These are phyloP conservation scores for Neurospora pannonica DNA, from an alignment of 495 filamentous ascomycete species.

Conservation along the genomic window DNA sequence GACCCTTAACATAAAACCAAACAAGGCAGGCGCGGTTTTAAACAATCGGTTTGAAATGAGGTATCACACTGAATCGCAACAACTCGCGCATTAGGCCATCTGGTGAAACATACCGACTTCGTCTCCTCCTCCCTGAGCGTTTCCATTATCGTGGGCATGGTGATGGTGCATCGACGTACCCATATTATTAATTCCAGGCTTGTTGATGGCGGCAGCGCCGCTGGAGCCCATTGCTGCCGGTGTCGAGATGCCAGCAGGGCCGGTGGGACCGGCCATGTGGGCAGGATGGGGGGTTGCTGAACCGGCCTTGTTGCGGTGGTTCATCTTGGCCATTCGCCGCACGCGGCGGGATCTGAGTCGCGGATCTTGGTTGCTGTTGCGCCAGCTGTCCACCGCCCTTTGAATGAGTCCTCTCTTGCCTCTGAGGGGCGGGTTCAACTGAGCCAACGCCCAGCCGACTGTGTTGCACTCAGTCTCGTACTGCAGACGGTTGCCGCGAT, in stretches of 20 bases:
- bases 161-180: conserved; percentile 50
- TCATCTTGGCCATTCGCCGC: conserved; percentile 90
- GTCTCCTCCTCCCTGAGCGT: conserved; percentile 58
- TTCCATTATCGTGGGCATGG: conserved; percentile 66
- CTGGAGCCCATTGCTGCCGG: conserved; percentile 37
- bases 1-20: conserved; percentile 17
- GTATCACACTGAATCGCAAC: conserved; percentile 46
- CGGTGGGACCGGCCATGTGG: conserved; percentile 42
- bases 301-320: conserved; percentile 58
- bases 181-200: conserved; percentile 53
- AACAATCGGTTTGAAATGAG: conserved; percentile 26
- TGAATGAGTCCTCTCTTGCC: conserved; percentile 95
- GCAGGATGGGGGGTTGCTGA: conserved; percentile 33
- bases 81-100: conserved; percentile 46
- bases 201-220: conserved; percentile 39
- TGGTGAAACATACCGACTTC: conserved; percentile 96
- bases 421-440: conserved; percentile 80
- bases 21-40: conserved; percentile 11
- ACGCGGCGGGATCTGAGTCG: conserved; percentile 83
- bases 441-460: conserved; percentile 91
- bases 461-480: conserved; percentile 99
- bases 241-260: conserved; percentile 44
- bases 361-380: conserved; percentile 96
- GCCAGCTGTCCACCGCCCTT: conserved; percentile 94
- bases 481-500: conserved; percentile 84